Conservation (phyloP, 768 basidiomycete species). For the Leucocoprinus birnbaumii region DNA sequence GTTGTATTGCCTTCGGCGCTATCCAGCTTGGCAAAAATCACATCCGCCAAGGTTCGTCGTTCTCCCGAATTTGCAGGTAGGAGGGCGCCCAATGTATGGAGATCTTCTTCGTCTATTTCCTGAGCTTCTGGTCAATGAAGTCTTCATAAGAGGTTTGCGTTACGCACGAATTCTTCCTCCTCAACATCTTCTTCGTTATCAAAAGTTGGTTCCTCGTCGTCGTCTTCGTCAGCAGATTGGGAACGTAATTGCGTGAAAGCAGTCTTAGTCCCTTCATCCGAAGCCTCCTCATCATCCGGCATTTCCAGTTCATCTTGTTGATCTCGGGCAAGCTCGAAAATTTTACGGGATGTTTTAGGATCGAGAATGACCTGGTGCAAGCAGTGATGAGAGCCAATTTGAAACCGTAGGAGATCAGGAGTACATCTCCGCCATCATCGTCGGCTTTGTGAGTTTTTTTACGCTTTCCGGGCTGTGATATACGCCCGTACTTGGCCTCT, state of each 20-base stretch:
- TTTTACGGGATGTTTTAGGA: constrained; percentile 78
- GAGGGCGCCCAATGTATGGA: constrained; percentile 80
- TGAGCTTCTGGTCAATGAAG: constrained; percentile 23
- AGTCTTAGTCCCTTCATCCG: constrained; percentile 40
- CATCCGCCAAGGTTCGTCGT: constrained; percentile 87
- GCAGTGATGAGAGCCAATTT: constrained; percentile 11
- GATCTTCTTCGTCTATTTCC: constrained; percentile 91
- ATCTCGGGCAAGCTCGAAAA: constrained; percentile 88
- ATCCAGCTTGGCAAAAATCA: constrained; percentile 95
- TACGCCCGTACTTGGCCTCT: constrained; percentile 73
- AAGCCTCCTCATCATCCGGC: constrained; percentile 47
- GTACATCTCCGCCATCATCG: constrained; percentile 51
- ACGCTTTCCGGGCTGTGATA: constrained; percentile 74
- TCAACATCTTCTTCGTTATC: constrained; percentile 55
- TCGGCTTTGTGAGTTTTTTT: constrained; percentile 54
- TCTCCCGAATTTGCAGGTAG: constrained; percentile 74
- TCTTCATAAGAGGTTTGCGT: not conserved
- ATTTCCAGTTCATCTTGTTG: constrained; percentile 89
- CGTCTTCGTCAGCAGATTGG: constrained; percentile 43
- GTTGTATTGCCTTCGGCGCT: constrained; percentile 51
- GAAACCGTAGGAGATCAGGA: constrained; percentile 13
- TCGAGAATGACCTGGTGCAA: constrained; percentile 62
- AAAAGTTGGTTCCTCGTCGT: constrained; percentile 49
- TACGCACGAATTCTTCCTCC: constrained; percentile 58
- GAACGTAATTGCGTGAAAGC: constrained; percentile 31